A percentile compares a stretch with the other conserved stretches of the same genome.
phyloP scores from a whole-genome alignment of 352 stramenopile genomes.

The Halophytophthora batemanensis region DNA sequence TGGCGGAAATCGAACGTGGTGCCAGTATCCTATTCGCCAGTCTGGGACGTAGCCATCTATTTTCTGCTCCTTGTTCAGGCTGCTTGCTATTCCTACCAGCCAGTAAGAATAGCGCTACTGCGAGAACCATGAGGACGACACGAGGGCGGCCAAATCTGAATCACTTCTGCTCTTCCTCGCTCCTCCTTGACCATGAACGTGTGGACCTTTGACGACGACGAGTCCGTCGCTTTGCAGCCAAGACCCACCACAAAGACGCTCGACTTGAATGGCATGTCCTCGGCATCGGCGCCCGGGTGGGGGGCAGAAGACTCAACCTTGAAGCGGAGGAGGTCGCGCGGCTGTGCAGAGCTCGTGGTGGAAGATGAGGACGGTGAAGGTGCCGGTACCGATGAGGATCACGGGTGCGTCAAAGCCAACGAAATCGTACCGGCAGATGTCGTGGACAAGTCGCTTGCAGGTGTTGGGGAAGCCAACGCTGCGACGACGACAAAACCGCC shows the following conservation, averaged over 20 bases:
- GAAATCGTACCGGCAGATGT: constrained; percentile 26
- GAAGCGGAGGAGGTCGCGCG: constrained; percentile 16
- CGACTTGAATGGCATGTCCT: constrained; percentile 12
- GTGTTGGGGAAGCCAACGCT: neutral
- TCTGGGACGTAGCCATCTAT: neutral
- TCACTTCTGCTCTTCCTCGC: constrained; percentile 9
- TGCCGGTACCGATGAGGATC: constrained; percentile 13
- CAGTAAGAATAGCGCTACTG: no score
- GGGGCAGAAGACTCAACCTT: constrained; percentile 2
- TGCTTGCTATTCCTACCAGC: no score
- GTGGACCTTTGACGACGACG: constrained; percentile 16
- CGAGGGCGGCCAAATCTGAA: neutral
- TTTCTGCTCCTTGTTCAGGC: no score
- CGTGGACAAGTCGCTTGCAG: constrained; percentile 8
- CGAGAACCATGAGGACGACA: no score
- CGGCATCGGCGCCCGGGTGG: constrained; percentile 12
- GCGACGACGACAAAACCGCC: neutral
- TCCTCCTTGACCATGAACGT: constrained; percentile 21
- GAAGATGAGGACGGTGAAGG: constrained; percentile 18
- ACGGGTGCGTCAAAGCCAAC: constrained; percentile 16
- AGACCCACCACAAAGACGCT: constrained; percentile 8
- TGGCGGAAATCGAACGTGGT: neutral
- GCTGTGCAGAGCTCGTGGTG: constrained; percentile 24
- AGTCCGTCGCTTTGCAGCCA: constrained; percentile 2
- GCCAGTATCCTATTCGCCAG: no score